Percentiles rank a stretch among this genome's conserved stretches.
Evolutionary conservation across 2,329 filamentous ascomycete genomes (phyloP).

Genomic region (Decorospora gaudefroyi): DNA sequence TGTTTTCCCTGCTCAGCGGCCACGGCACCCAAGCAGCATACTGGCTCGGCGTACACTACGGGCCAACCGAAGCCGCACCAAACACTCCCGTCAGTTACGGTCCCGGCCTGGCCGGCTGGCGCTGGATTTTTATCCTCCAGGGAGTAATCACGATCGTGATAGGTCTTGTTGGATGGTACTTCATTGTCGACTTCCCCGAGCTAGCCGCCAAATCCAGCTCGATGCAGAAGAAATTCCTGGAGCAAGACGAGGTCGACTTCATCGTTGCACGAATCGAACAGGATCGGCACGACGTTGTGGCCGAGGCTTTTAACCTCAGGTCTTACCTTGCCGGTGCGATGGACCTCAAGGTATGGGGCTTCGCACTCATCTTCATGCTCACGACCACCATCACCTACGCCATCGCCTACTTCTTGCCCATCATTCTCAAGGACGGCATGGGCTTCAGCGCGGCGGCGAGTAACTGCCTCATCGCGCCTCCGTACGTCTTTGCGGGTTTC

Average conservation of each 20-base stretch:
- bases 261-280: constrained; percentile 36
- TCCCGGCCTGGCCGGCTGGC: constrained; percentile 44
- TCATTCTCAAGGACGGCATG: constrained; percentile 40
- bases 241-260: constrained; percentile 33
- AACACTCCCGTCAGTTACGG: constrained; percentile 25
- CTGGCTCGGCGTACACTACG: constrained; percentile 41
- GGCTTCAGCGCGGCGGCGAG: constrained; percentile 32
- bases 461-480: constrained; percentile 35
- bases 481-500: constrained; percentile 34
- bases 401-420: constrained; percentile 39
- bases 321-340: constrained; percentile 27
- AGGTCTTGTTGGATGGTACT: constrained; percentile 29
- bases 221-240: constrained; percentile 32
- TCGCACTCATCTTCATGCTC: constrained; percentile 31
- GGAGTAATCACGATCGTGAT: constrained; percentile 29
- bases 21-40: constrained; percentile 49
- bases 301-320: constrained; percentile 32
- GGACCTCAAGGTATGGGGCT: constrained; percentile 31
- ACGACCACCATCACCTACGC: constrained; percentile 37
- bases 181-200: constrained; percentile 37
- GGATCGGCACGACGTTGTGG: constrained; percentile 35
- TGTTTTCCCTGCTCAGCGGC: constrained; percentile 53
- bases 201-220: constrained; percentile 26
- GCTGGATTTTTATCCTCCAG: constrained; percentile 34
- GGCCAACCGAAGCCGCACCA: constrained; percentile 29